phyloP scores from a whole-genome alignment of 768 basidiomycete species.

The Kwoniella sp. region DNA sequence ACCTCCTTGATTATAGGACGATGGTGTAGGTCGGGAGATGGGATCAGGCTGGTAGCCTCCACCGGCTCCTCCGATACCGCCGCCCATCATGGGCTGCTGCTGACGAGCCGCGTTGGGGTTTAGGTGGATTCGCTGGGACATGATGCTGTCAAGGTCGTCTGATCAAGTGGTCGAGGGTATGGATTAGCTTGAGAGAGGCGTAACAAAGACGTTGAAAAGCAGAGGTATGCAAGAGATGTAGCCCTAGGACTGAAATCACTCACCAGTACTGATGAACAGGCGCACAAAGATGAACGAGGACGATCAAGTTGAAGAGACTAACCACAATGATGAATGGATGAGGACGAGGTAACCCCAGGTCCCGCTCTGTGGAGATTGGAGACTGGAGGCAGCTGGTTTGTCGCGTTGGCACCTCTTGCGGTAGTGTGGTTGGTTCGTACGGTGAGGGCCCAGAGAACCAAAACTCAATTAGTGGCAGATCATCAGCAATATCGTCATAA shows the following conservation, averaged over 20 bases:
- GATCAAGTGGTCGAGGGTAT: background rate
- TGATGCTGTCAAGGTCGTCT: slow-evolving; percentile 12
- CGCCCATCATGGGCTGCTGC: slow-evolving; percentile 36
- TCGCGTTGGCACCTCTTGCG: background rate
- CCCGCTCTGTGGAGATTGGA: background rate
- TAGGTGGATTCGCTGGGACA: slow-evolving; percentile 54
- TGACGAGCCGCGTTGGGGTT: slow-evolving; percentile 52
- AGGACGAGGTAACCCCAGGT: no score
- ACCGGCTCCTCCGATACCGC: background rate
- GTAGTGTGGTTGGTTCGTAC: no score
- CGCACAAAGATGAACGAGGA: background rate
- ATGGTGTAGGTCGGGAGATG: slow-evolving; percentile 51
- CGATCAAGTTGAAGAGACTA: no score
- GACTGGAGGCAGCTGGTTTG: background rate
- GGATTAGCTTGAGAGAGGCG: background rate
- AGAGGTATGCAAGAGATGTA: no score
- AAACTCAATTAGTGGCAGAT: background rate
- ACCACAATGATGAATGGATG: no score
- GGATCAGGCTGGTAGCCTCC: slow-evolving; percentile 47
- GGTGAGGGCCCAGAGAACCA: background rate
- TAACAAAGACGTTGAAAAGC: no score
- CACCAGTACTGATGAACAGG: background rate
- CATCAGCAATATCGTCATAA: background rate
- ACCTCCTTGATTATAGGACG: slow-evolving; percentile 17
- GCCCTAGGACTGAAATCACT: no score